These are phyloP conservation scores for Blastomyces parvus DNA, from an alignment of 2,329 filamentous ascomycete genomes.

Conservation along the genomic window DNA sequence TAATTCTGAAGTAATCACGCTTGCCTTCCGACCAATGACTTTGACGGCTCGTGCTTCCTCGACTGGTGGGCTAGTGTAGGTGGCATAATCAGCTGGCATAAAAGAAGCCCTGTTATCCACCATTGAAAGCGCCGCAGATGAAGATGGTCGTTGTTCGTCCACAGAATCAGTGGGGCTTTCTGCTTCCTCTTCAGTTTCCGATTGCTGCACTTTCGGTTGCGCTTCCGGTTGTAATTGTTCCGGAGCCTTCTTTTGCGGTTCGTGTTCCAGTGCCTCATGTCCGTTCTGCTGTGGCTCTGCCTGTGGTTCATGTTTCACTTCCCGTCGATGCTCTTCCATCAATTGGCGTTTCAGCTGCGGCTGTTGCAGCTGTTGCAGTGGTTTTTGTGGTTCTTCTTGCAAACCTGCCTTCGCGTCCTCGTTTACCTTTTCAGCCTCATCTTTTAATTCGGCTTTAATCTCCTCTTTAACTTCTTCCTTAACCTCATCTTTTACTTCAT, in stretches of 20 bases:
- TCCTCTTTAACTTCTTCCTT: neutral
- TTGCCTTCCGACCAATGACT: slow-evolving; percentile 4
- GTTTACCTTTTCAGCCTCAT: neutral
- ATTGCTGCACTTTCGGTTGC: neutral
- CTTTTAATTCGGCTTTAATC: neutral
- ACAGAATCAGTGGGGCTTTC: neutral
- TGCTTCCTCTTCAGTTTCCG: neutral
- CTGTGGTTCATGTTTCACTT: neutral
- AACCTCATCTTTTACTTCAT: neutral
- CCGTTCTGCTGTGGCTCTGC: neutral
- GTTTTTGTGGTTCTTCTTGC: neutral
- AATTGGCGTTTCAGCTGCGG: neutral
- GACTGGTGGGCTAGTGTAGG: neutral
- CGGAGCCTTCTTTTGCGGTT: neutral
- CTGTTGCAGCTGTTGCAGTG: neutral
- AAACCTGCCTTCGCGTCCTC: neutral
- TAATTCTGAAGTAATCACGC: slow-evolving; percentile 1
- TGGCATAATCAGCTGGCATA: slow-evolving; percentile 5
- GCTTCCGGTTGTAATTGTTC: neutral
- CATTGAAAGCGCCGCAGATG: neutral
- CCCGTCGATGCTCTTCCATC: neutral
- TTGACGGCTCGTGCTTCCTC: slow-evolving; percentile 5
- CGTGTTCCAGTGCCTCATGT: neutral
- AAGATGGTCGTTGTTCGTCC: neutral
- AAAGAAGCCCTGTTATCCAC: neutral